Base-by-base conservation (phyloP, 768 basidiomycete genomes). In the Lactarius hatsudake region DNA sequence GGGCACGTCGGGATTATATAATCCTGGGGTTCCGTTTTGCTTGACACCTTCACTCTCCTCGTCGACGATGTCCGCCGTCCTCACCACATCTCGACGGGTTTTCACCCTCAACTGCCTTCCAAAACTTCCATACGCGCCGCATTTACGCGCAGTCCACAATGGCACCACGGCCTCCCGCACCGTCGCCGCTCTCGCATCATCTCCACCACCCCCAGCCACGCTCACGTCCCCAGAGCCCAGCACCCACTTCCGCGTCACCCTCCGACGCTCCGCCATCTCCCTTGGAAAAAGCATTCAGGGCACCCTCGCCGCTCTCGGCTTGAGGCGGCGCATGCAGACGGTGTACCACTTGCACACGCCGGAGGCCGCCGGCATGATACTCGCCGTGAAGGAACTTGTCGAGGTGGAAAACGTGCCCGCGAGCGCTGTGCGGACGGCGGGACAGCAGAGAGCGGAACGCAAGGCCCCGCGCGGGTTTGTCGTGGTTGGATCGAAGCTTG, bases 171-270 rank as follows among this genome's bases (percentile, higher is more conserved):
- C 66, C 20, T 67, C 66, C 57, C 61, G 66, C 23, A 67, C 66
- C 23, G 66, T 67, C n/a, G 66, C 66, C 42, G 66, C 61, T 8
- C 61, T 66, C 28, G 34, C 40, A 0, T 48, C 61, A 6, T 63
- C 63, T n/a, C 28, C 58, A 51, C 5, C 66, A 2, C 51, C 34
- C 58, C 43, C 62, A 10, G 1, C 64, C 17, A n/a, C 68, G 1
- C 45, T 58, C 64, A 28, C 67, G 6, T 9, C 55, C 26, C 6
- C 68, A 43, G 72, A 70, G 56, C 78, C 81, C 62, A 79, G 77
- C 36, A 93, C 94, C 0, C 92, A 96, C 77, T 95, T 84, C 81
- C 91, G 91, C 80, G 89, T 98, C 72, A 96, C 94, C 23, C 87
- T 96, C 34, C 85, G 85, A 12, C 90, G 95, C 63, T 96, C 94